Evolutionary conservation across 1,284 basidiomycete species (phyloP), one percentile per base, ranked within the genome.

Genomic region (Exobasidium cylindrosporum): DNA sequence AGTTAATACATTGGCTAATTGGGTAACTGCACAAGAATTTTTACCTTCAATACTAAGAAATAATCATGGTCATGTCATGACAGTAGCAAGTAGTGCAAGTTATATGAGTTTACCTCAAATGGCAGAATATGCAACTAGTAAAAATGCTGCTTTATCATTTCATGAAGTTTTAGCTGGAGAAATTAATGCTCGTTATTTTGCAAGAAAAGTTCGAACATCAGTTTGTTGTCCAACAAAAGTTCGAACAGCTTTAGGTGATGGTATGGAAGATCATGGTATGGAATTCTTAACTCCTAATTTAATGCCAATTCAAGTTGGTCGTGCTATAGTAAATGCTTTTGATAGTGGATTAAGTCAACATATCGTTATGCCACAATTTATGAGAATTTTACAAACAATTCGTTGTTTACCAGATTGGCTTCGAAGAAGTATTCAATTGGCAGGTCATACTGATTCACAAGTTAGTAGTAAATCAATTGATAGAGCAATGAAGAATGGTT

Each of bases 11-110:
- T 57, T 78, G 17, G 58, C 74, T 52, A 70, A 79, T 64, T 72
- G 66, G 54, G 63, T 72, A 60, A 77, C 74, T 21, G 64, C 58
- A 32, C 68, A 77, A 54, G 72, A 78, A 54, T 79, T 79, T 60
- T 59, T 76, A 28, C 77, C 77, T 1, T 60, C 67, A 60, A 72
- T 79, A 68, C 66, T 78, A 40, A 58, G 63, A 29, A 55, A 60
- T 46, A 79, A 79, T 60, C 77, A 78, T 66, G 77, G 77, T 13
- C 76, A 78, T 60, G 67, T 77, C 44, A 58, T 79, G 40, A 77
- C 69, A 1, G 69, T 79, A 28, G 77, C 77, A 1, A 72, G 69
- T 13, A 68, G 68, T 3, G 74, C 69, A 17, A 67, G 68, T n/a
- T 77, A 76, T 61, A 61, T 64, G 61, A 68, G 72, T 4, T 66